Base-by-base conservation (phyloP, 768 basidiomycete species). In the Hygrophorus pudorinus region DNA sequence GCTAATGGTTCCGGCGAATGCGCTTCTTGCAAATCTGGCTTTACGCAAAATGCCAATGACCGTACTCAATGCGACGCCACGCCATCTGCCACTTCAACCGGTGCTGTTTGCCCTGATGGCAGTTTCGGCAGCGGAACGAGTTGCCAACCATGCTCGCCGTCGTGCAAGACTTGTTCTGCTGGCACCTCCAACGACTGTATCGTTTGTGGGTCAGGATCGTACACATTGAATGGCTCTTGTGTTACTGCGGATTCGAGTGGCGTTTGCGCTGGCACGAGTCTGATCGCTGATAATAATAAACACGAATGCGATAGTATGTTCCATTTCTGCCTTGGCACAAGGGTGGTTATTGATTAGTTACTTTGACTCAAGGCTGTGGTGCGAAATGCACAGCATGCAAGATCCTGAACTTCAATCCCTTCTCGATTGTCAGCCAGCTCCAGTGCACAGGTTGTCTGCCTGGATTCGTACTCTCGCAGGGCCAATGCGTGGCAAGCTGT, bases 211-310 rank as follows among this genome's bases (percentile, higher is more conserved):
- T 56, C 66, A 0, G 81, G 81, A 1, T 71, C 67, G 38, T 86
- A 73, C 51, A 57, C 72, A 14, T 70, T 85, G 45, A 78, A 82
- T 40, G 84, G 86, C 0, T 67, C 58, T 36, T 92, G 91, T 56
- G 85, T 90, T 13, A 60, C 68, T 38, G 67, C 80, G 27, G 73
- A 79, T 55, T 62, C 61, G 12, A 70, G 75, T 48, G 91, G 91
- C 2, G 75, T 86, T 7, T 94, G 91, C 62, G 65, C 73, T 36
- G 79, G 78, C 5, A 72, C 84, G 8, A 74, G 68, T 37, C 65
- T 85, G 49, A 74, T 92, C 29, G 87, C 78, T 16, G 84, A 94
- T 52, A 88, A 87, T 52, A 71, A 73, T 57, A 92, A 90, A 63
- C 65, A 73, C n/a, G 76, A 79, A 53, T 93, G 90, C 56, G 86